Percentiles rank a stretch among this genome's conserved stretches.
Conservation (phyloP, 164 flowering plant species). For the Akebia trifoliata region DNA sequence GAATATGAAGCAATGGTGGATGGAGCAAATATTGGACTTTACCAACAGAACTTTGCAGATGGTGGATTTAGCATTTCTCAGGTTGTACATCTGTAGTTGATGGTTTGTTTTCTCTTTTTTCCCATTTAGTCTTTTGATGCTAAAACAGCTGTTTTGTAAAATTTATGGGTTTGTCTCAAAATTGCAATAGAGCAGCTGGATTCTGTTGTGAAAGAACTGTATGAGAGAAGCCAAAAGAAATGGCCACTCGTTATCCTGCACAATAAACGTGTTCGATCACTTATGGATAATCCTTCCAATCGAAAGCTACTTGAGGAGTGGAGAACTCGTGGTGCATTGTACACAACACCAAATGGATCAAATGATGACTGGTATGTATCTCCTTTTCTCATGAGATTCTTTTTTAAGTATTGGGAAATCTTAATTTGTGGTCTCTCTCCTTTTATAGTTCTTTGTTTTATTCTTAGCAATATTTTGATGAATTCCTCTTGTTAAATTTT, state of each 20-base stretch:
- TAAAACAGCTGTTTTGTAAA: neutral
- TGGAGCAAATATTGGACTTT: conserved; percentile 83
- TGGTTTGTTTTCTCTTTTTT: conserved; percentile 4
- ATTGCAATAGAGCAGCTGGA: conserved; percentile 73
- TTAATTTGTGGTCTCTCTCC: neutral
- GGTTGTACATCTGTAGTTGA: conserved; percentile 38
- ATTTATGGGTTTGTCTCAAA: conserved; percentile 7
- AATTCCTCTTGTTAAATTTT: neutral
- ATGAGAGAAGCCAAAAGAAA: conserved; percentile 40
- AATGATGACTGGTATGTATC: conserved; percentile 88
- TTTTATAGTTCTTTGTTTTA: neutral
- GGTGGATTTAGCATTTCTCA: conserved; percentile 76
- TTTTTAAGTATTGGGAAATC: neutral
- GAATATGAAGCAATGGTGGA: conserved; percentile 70
- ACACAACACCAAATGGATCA: conserved; percentile 81
- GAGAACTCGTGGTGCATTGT: conserved; percentile 51
- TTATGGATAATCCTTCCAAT: conserved; percentile 43
- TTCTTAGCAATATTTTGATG: neutral
- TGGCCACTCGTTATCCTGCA: conserved; percentile 82
- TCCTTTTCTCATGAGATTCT: neutral
- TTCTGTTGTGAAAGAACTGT: conserved; percentile 65
- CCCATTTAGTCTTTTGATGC: neutral
- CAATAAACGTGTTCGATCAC: conserved; percentile 51
- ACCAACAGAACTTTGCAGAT: conserved; percentile 81
- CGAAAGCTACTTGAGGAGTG: conserved; percentile 60